phyloP scores from a whole-genome alignment of 2,329 filamentous ascomycete genomes.

The Emydomyces testavorans region DNA sequence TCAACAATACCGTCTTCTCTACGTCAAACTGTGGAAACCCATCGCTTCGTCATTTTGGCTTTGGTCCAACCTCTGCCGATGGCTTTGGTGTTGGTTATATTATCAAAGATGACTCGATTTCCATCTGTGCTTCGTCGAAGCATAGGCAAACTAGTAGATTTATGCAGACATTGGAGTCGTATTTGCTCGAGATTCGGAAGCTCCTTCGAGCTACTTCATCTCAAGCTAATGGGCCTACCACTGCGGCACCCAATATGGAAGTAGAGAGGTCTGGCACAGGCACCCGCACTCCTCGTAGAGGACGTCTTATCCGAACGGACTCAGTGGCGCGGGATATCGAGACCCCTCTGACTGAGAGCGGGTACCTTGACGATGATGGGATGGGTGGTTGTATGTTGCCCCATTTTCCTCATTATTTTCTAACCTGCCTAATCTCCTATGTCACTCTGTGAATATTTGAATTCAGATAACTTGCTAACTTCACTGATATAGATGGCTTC shows the following conservation, averaged over 20 bases:
- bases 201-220: slow-evolving; percentile 57
- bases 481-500: slow-evolving; percentile 61
- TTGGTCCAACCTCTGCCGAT: slow-evolving; percentile 84
- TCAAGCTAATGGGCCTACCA: slow-evolving; percentile 32
- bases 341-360: slow-evolving; percentile 39
- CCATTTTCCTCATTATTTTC: background rate
- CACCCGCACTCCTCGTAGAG: slow-evolving; percentile 34
- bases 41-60: slow-evolving; percentile 86
- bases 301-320: slow-evolving; percentile 56
- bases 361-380: slow-evolving; percentile 61
- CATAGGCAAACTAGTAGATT: slow-evolving; percentile 87
- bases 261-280: background rate
- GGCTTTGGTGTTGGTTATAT: slow-evolving; percentile 98
- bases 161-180: slow-evolving; percentile 78
- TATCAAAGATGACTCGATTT: slow-evolving; percentile 87
- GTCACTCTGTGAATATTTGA: too few relatives aligned
- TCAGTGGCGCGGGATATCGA: slow-evolving; percentile 39
- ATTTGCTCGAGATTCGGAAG: slow-evolving; percentile 80
- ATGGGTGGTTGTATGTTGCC: slow-evolving; percentile 76
- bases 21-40: slow-evolving; percentile 99
- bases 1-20: slow-evolving; percentile 87
- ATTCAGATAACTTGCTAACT: too few relatives aligned
- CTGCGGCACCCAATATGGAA: slow-evolving; percentile 52
- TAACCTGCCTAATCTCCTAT: background rate
- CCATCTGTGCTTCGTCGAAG: slow-evolving; percentile 84